A percentile compares a stretch with the other conserved stretches of the same genome.
Conservation (phyloP, 768 basidiomycete genomes). For the Pisolithus marmoratus region DNA sequence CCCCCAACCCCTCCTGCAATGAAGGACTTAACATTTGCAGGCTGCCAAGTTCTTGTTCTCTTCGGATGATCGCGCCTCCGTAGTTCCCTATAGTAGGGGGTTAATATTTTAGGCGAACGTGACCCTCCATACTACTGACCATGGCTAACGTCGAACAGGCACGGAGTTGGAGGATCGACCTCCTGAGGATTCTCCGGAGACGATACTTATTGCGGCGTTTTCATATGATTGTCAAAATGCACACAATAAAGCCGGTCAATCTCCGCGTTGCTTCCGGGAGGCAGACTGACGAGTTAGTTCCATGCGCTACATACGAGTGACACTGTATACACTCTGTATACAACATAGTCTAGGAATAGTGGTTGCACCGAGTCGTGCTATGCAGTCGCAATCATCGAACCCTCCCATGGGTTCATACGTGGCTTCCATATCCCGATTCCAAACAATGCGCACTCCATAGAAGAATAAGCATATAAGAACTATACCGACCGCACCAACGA, state of each 20-base stretch:
- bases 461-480: constrained; percentile 64
- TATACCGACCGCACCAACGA: constrained; percentile 55
- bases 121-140: constrained; percentile 14
- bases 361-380: constrained; percentile 6
- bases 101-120: constrained; percentile 5
- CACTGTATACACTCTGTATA: constrained; percentile 1
- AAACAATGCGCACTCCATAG: constrained; percentile 62
- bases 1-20: constrained; percentile 94
- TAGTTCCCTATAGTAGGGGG: constrained; percentile 16
- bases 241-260: constrained; percentile 8
- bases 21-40: constrained; percentile 72
- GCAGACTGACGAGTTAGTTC: background rate
- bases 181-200: background rate
- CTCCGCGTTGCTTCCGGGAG: background rate
- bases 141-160: constrained; percentile 13
- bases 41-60: constrained; percentile 23
- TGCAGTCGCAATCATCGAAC: constrained; percentile 52
- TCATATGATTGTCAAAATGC: constrained; percentile 25
- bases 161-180: too few species aligned
- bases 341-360: constrained; percentile 15
- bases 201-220: background rate
- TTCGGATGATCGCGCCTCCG: constrained; percentile 16
- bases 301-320: background rate
- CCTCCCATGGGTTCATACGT: constrained; percentile 90
- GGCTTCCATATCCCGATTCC: constrained; percentile 74